Percentiles rank a stretch among this genome's conserved stretches.
Conservation (phyloP, 2,329 filamentous ascomycete species). For the Plenodomus tracheiphilus region DNA sequence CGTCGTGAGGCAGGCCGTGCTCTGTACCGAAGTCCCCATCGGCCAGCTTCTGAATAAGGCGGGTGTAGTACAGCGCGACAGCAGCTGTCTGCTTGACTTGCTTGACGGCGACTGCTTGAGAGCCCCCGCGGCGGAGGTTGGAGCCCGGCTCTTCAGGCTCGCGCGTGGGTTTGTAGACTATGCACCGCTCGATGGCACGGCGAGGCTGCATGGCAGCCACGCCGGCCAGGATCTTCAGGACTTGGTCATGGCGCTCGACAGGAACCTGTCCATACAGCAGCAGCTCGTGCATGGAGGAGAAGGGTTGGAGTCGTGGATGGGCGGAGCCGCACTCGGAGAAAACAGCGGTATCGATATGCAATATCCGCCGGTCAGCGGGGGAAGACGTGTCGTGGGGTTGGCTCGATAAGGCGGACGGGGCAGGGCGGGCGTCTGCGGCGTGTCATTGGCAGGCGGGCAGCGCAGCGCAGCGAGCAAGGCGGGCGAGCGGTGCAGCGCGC, state of each 20-base stretch:
- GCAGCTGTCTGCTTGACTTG: constrained; percentile 40
- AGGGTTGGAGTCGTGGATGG: constrained; percentile 2
- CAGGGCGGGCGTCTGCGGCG: constrained; percentile 8
- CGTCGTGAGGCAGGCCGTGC: constrained; percentile 10
- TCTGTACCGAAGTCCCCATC: constrained; percentile 41
- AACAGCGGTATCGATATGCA: constrained; percentile 25
- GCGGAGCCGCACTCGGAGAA: constrained; percentile 18
- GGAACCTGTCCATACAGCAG: constrained; percentile 64
- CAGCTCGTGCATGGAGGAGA: constrained; percentile 61
- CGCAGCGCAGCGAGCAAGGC: constrained; percentile 25
- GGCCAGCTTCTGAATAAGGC: constrained; percentile 51
- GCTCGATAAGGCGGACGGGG: constrained; percentile 23
- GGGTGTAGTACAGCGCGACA: constrained; percentile 58
- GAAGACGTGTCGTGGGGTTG: constrained; percentile 28
- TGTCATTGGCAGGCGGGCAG: constrained; percentile 25
- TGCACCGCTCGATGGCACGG: constrained; percentile 56
- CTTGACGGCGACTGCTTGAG: constrained; percentile 38
- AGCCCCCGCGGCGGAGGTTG: constrained; percentile 42
- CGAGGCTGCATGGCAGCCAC: constrained; percentile 64
- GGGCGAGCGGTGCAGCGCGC: constrained; percentile 13
- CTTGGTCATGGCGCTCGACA: constrained; percentile 59
- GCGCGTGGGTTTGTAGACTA: constrained; percentile 61
- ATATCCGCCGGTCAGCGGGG: constrained; percentile 26
- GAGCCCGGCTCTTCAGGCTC: constrained; percentile 48
- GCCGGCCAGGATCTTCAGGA: constrained; percentile 64